Evolutionary conservation across 1,284 basidiomycete genomes (phyloP).

Genomic region (Heterobasidion occidentale): DNA sequence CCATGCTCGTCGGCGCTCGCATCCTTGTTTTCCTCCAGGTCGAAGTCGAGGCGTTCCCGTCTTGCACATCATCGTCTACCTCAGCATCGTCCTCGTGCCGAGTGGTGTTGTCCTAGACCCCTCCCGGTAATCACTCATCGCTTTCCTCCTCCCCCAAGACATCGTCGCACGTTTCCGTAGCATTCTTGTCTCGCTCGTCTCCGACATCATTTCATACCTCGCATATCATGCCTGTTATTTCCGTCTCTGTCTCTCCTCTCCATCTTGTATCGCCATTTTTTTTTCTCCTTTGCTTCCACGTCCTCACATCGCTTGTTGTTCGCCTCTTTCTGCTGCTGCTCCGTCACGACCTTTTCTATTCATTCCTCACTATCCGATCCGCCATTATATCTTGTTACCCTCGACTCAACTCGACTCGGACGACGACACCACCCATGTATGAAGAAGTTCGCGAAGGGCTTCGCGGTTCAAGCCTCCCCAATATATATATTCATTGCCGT

Average conservation of each 20-base stretch:
- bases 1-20: not conserved
- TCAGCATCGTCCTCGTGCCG: no score
- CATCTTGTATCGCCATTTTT: not conserved
- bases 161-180: not conserved
- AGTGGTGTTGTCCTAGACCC: no score
- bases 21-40: not conserved
- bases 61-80: no score
- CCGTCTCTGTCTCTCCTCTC: not conserved
- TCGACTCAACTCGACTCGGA: not conserved
- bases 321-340: not conserved
- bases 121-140: not conserved
- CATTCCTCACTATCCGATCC: not conserved
- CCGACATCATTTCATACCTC: not conserved
- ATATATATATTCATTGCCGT: constrained; percentile 18
- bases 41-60: no score
- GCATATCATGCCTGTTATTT: not conserved
- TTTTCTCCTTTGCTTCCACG: not conserved
- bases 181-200: not conserved
- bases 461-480: constrained; percentile 35
- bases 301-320: not conserved
- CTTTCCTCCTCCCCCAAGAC: not conserved
- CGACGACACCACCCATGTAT: not conserved
- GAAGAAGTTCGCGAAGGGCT: constrained; percentile 33
- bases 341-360: not conserved
- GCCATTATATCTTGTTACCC: not conserved